phyloP scores from a whole-genome alignment of 306 rosid genomes.

The Abrus precatorius region DNA sequence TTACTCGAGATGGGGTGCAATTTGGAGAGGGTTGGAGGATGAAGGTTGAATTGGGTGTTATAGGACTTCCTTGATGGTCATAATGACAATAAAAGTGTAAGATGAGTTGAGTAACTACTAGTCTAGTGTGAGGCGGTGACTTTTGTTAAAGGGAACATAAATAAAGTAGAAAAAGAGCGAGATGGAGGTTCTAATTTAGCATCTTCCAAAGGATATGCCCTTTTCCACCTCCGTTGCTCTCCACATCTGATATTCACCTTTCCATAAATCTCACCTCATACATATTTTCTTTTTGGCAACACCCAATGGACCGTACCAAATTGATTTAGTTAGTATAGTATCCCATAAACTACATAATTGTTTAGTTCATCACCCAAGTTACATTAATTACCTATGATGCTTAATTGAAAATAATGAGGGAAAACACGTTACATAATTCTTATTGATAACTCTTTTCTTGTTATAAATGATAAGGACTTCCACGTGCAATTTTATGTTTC shows the following conservation, averaged over 20 bases:
- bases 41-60: slow-evolving; percentile 60
- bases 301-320: neutral
- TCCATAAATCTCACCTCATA: slow-evolving; percentile 18
- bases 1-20: slow-evolving; percentile 41
- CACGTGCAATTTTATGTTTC: neutral
- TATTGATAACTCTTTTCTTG: neutral
- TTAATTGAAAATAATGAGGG: neutral
- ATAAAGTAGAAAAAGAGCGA: slow-evolving; percentile 48
- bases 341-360: neutral
- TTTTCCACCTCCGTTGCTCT: slow-evolving; percentile 57
- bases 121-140: slow-evolving; percentile 48
- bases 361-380: neutral
- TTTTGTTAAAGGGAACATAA: slow-evolving; percentile 46
- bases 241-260: slow-evolving; percentile 57
- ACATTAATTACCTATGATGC: neutral
- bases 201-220: slow-evolving; percentile 90
- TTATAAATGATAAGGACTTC: neutral
- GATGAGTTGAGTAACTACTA: slow-evolving; percentile 60
- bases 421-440: neutral
- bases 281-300: slow-evolving; percentile 10
- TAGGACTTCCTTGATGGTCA: slow-evolving; percentile 60
- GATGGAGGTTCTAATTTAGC: slow-evolving; percentile 53
- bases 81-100: slow-evolving; percentile 54
- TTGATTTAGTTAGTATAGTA: slow-evolving; percentile 1
- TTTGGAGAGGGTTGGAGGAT: slow-evolving; percentile 62